These are phyloP conservation scores for Melampsora americana DNA, from an alignment of 1,284 basidiomycete genomes.

Conservation along the genomic window DNA sequence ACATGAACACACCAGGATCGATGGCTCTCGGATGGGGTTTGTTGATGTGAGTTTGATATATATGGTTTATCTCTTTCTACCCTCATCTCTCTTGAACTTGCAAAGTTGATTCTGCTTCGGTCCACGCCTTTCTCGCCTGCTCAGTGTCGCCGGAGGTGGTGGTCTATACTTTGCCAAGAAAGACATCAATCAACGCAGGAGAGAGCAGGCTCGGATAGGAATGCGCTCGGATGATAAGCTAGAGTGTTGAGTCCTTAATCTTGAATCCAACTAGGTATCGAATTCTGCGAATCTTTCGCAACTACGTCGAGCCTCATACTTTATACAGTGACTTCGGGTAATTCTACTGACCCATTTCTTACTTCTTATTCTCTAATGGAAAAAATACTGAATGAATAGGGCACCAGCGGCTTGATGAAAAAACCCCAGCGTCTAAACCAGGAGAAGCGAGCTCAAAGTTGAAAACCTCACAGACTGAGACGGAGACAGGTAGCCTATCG, in stretches of 20 bases:
- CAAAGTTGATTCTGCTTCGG: neutral
- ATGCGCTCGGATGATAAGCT: slow-evolving; percentile 55
- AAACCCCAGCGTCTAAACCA: neutral
- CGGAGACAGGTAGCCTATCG: neutral
- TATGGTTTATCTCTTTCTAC: slow-evolving; percentile 7
- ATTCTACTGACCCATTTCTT: too few relatives aligned
- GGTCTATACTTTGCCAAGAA: slow-evolving; percentile 53
- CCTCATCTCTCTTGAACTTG: neutral
- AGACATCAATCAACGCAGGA: slow-evolving; percentile 57
- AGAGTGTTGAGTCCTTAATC: slow-evolving; percentile 52
- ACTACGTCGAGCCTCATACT: neutral
- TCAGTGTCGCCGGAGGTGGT: slow-evolving; percentile 54
- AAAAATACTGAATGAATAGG: neutral
- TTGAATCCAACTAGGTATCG: neutral
- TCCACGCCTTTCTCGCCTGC: slow-evolving; percentile 11
- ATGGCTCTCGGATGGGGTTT: slow-evolving; percentile 44
- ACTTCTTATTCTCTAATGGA: neutral
- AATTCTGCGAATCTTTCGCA: neutral
- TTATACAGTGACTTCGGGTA: too few relatives aligned
- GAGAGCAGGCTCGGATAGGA: slow-evolving; percentile 53
- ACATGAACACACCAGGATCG: slow-evolving; percentile 42
- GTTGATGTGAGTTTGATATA: slow-evolving; percentile 10
- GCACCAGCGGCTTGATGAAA: slow-evolving; percentile 28
- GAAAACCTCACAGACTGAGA: neutral
- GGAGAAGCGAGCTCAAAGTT: too few relatives aligned